These are phyloP conservation scores for Saccharomycopsis babjevae DNA, from an alignment of 805 yeast genomes.

Conservation along the genomic window DNA sequence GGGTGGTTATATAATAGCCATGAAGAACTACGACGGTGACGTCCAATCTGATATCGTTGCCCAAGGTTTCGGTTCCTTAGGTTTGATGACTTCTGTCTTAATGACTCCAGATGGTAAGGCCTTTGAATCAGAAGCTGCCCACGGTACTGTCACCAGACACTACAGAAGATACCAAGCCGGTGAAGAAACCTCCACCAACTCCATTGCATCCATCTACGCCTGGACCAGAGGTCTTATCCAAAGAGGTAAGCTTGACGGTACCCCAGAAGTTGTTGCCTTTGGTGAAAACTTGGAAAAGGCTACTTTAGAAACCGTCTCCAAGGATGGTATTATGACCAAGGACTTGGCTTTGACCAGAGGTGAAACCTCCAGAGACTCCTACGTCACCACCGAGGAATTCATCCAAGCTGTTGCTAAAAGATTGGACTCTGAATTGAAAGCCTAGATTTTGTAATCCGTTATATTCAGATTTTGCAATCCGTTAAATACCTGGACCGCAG, in stretches of 20 bases:
- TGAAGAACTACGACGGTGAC: conserved; percentile 81
- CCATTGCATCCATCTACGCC: conserved; percentile 78
- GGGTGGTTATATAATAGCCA: conserved; percentile 73
- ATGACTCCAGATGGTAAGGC: conserved; percentile 81
- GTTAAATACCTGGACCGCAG: neutral
- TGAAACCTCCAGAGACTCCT: conserved; percentile 46
- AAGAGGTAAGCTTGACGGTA: conserved; percentile 67
- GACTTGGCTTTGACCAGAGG: conserved; percentile 70
- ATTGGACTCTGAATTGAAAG: conserved; percentile 23
- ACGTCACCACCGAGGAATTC: conserved; percentile 68
- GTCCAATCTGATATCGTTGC: conserved; percentile 81
- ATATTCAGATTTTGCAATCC: neutral
- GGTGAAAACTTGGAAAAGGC: conserved; percentile 57
- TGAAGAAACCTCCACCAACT: conserved; percentile 74
- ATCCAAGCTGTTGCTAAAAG: conserved; percentile 65
- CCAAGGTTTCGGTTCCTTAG: conserved; percentile 78
- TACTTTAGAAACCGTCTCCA: conserved; percentile 62
- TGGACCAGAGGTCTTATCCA: conserved; percentile 80
- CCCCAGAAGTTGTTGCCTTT: conserved; percentile 60
- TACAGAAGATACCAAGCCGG: conserved; percentile 75
- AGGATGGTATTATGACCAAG: conserved; percentile 72
- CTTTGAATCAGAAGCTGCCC: conserved; percentile 82
- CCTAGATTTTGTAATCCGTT: neutral
- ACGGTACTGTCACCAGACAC: conserved; percentile 82
- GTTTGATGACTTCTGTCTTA: conserved; percentile 74